Percentiles rank a stretch among this genome's conserved stretches.
These are phyloP conservation scores for Camelina neglecta DNA, from an alignment of 345 rosid genomes.

Conservation along the genomic window DNA sequence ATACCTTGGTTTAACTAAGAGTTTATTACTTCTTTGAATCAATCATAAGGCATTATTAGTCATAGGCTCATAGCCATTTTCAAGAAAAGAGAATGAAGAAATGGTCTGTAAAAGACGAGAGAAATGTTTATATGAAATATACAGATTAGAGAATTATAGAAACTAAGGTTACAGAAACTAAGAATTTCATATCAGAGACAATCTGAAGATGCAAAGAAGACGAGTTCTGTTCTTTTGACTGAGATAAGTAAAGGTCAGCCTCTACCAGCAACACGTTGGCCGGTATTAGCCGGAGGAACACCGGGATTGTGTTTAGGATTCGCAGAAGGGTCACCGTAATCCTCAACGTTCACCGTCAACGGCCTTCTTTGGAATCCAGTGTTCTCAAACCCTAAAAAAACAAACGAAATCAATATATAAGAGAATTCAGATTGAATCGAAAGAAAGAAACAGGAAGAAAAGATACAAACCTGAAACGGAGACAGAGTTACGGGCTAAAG, in stretches of 20 bases:
- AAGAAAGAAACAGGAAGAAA: not conserved
- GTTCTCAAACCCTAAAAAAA: slow-evolving; percentile 27
- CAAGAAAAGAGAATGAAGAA: not conserved
- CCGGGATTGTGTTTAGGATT: slow-evolving; percentile 45
- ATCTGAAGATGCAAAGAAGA: not conserved
- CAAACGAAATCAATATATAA: slow-evolving; percentile 1
- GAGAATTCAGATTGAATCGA: not conserved
- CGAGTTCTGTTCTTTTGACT: not conserved
- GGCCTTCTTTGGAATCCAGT: slow-evolving; percentile 19
- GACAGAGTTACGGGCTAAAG: slow-evolving; percentile 33
- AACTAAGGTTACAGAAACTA: not conserved
- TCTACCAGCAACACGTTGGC: slow-evolving; percentile 18
- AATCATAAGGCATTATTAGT: not conserved
- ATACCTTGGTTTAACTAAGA: slow-evolving; percentile 7
- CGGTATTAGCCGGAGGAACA: slow-evolving; percentile 39
- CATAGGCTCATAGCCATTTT: slow-evolving; percentile 12
- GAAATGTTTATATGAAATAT: not conserved
- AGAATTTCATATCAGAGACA: not conserved
- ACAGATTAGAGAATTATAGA: slow-evolving; percentile 20
- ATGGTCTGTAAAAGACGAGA: not conserved
- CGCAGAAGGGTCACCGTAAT: slow-evolving; percentile 45
- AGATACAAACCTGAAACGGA: slow-evolving; percentile 42
- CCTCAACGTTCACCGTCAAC: slow-evolving; percentile 35
- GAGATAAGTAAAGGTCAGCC: slow-evolving; percentile 24
- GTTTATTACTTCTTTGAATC: not conserved